These are phyloP conservation scores for Helotiales sp. DNA, from an alignment of 2,329 filamentous ascomycete species.

Conservation along the genomic window DNA sequence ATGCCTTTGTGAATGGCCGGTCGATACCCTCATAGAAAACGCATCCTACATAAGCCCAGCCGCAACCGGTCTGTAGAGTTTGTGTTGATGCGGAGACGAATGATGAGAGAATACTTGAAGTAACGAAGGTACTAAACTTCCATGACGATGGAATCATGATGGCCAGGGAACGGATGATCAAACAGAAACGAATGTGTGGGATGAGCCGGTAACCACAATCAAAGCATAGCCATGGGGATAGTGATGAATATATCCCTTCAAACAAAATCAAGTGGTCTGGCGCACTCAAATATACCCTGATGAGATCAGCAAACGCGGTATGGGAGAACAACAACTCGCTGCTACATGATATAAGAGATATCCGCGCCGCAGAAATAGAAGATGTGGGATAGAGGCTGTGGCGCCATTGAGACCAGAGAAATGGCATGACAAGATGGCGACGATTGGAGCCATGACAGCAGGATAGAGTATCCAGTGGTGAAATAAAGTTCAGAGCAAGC, in stretches of 20 bases:
- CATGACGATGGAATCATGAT: constrained; percentile 15
- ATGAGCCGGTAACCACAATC: background rate
- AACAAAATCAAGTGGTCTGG: background rate
- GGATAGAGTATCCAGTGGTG: background rate
- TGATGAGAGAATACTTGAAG: background rate
- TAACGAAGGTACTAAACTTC: constrained; percentile 12
- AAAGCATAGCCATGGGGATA: constrained; percentile 3
- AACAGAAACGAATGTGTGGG: constrained; percentile 10
- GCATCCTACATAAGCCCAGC: constrained; percentile 16
- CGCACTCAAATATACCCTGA: background rate
- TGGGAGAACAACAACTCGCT: background rate
- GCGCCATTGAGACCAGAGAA: background rate
- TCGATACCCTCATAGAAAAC: background rate
- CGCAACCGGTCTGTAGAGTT: background rate
- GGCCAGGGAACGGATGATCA: background rate
- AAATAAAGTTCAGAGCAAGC: background rate
- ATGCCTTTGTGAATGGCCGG: background rate
- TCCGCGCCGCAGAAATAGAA: background rate
- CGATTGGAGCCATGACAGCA: constrained; percentile 9
- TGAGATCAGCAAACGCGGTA: background rate
- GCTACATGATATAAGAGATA: background rate
- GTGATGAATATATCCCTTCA: constrained; percentile 2
- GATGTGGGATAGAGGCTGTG: background rate
- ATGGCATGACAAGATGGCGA: background rate
- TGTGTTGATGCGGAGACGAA: background rate